Evolutionary conservation across 305 asterid genomes (phyloP), one percentile per base, ranked within the genome.

Genomic region (Fraxinus latifolia): DNA sequence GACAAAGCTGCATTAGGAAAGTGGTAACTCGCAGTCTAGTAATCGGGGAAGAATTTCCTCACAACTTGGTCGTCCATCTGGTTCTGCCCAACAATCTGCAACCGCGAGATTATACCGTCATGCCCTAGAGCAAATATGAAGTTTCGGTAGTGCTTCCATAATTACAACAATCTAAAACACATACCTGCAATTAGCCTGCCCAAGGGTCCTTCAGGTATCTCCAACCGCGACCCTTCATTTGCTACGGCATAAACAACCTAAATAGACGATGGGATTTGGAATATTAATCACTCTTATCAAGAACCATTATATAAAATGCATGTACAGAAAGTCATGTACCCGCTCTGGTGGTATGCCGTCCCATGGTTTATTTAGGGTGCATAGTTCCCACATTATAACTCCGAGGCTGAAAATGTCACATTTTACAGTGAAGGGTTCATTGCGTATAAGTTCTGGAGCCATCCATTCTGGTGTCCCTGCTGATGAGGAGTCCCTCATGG

Each of bases 381-480:
- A 93, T 8, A 96, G 93, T 89, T 96, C 99, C 99, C 99, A 96
- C 93, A 96, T 94, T 70, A 96, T 90, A 62, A 96, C 97, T 34
- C 99, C 99, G 0, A 96, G 94, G 82, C 99, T 94, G 81, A 94
- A 96, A 78, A 96, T 94, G 86, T 96, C 99, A 70, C 99, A 96
- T 88, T 96, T 96, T 91, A 93, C 98, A 0, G 97, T 84, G 86
- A 91, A 94, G 72, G 97, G 92, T 79, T 94, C 97, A 6, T 90
- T 94, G 5, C 97, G 95, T 19, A 96, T 91, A 42, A 96, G 98
- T 87, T 96, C 99, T 25, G 99, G 99, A 71, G 99, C 99, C 99
- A 94, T 94, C 99, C 99, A 94, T 84, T 96, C 99, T 11, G 98
- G 99, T 82, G 99, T 96, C 83, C 99, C 98, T 70, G 98, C 98